These are phyloP conservation scores for Emmonsia crescens DNA, from an alignment of 2,329 filamentous ascomycete species.

Conservation along the genomic window DNA sequence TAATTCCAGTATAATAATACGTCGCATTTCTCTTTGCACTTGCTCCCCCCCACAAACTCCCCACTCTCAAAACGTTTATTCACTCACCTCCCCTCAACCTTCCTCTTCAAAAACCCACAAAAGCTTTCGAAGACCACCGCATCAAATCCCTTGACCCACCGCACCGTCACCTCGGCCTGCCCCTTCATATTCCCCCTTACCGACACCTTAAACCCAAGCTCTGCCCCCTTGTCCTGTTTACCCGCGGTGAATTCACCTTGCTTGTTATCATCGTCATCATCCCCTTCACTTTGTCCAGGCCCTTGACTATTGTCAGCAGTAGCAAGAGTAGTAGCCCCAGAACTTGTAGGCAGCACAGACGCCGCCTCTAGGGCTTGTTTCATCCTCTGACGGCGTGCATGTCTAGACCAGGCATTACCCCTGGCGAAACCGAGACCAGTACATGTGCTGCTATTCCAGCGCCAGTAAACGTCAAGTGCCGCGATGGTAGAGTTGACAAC, in stretches of 20 bases:
- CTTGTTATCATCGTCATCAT: neutral
- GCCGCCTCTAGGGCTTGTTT: constrained; percentile 14
- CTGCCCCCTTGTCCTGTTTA: constrained; percentile 14
- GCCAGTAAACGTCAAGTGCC: constrained; percentile 53
- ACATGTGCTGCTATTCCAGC: constrained; percentile 45
- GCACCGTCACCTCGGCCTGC: constrained; percentile 41
- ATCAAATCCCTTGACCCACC: constrained; percentile 70
- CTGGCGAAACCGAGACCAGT: constrained; percentile 51
- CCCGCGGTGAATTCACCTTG: neutral
- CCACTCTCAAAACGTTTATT: neutral
- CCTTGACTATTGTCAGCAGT: constrained; percentile 22
- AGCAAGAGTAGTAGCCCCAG: constrained; percentile 5
- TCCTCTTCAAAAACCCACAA: constrained; percentile 62
- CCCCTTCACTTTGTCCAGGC: constrained; percentile 25
- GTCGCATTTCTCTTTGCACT: neutral
- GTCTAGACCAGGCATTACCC: constrained; percentile 68
- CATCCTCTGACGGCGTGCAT: constrained; percentile 52
- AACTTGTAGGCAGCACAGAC: neutral
- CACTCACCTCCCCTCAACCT: constrained; percentile 23
- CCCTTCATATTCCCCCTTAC: constrained; percentile 60
- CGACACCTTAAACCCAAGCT: constrained; percentile 47
- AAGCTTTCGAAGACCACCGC: constrained; percentile 75
- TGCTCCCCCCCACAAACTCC: neutral
- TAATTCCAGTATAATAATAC: neutral
- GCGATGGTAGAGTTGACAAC: constrained; percentile 41